These are phyloP conservation scores for Prunus yedoensis DNA, from an alignment of 331 rosid genomes.

Conservation along the genomic window DNA sequence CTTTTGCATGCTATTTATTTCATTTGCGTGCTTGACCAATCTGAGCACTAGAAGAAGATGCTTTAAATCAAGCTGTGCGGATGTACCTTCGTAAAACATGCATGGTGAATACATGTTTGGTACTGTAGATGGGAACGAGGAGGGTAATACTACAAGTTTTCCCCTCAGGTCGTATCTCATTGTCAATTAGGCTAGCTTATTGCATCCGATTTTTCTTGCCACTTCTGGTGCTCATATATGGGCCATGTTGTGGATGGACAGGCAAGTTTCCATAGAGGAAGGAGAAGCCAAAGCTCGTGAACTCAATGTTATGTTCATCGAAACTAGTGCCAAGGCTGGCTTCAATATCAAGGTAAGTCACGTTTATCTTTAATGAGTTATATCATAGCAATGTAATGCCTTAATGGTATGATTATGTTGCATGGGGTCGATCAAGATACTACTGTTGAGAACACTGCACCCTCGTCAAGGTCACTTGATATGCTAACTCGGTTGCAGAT, in stretches of 20 bases:
- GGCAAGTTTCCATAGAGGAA: conserved; percentile 98
- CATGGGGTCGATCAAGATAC: background rate
- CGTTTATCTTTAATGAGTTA: background rate
- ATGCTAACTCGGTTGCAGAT: background rate
- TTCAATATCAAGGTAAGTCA: conserved; percentile 78
- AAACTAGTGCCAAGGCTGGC: conserved; percentile 98
- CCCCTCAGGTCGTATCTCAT: background rate
- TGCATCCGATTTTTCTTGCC: background rate
- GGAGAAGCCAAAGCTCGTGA: conserved; percentile 92
- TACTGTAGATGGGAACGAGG: background rate
- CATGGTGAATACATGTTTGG: background rate
- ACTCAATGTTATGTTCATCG: conserved; percentile 88
- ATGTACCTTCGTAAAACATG: background rate
- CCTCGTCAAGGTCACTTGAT: background rate
- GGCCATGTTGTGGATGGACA: conserved; percentile 20
- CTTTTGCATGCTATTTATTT: background rate
- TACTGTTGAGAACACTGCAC: background rate
- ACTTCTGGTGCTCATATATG: conserved; percentile 4
- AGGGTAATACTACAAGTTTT: background rate
- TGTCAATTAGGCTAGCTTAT: conserved; percentile 11
- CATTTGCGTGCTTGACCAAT: background rate
- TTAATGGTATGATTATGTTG: background rate
- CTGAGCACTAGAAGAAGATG: background rate
- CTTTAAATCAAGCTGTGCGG: background rate
- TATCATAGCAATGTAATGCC: background rate